A percentile compares a stretch with the other conserved stretches of the same genome.
Conservation (phyloP, 129 eudicot genomes). For the Tagetes erecta region DNA sequence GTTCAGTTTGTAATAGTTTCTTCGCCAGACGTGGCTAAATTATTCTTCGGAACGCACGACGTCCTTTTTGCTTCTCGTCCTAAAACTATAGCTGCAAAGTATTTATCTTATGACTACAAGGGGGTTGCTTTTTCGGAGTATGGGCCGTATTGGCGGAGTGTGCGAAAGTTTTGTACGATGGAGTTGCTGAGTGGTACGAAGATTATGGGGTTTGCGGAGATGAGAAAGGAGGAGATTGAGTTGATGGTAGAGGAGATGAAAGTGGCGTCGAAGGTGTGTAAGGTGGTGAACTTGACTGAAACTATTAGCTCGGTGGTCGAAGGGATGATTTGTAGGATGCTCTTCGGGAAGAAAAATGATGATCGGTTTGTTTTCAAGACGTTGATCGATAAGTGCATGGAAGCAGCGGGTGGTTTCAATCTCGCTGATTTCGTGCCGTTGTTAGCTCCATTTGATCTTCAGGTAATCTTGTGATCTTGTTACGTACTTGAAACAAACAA, state of each 20-base stretch:
- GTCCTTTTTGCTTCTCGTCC: background rate
- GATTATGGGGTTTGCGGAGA: background rate
- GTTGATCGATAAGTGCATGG: background rate
- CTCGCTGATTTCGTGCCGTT: background rate
- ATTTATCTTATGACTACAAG: background rate
- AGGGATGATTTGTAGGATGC: constrained; percentile 16
- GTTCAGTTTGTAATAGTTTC: constrained; percentile 5
- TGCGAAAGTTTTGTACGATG: background rate
- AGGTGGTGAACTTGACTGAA: constrained; percentile 12
- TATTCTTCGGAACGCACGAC: constrained; percentile 6
- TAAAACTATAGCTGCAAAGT: background rate
- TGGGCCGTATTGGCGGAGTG: constrained; percentile 10
- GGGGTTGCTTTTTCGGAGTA: background rate
- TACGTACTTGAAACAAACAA: no score
- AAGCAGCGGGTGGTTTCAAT: constrained; percentile 9
- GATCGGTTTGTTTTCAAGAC: constrained; percentile 4
- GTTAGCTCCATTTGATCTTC: constrained; percentile 4
- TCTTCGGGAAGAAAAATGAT: constrained; percentile 1
- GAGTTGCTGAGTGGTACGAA: constrained; percentile 5
- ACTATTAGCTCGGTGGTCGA: background rate
- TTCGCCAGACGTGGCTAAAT: background rate
- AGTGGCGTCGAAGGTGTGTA: background rate
- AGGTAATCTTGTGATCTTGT: background rate
- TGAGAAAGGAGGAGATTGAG: constrained; percentile 16
- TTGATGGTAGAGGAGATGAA: constrained; percentile 4